These are phyloP conservation scores for Cnidoscolus chayamansa DNA, from an alignment of 441 rosid genomes.

Conservation along the genomic window DNA sequence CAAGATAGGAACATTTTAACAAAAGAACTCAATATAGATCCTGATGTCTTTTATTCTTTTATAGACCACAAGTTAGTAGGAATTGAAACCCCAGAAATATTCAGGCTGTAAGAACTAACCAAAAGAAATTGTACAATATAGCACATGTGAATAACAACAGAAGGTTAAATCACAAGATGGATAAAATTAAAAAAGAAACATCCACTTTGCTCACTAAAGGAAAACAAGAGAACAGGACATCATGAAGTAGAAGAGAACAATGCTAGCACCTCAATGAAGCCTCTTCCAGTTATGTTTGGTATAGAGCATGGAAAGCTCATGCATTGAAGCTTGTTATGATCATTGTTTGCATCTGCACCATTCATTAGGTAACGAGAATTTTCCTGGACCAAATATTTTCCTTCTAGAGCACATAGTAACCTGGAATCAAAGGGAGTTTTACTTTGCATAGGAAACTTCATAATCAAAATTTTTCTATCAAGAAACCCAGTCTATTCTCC, in stretches of 20 bases:
- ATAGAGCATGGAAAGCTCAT: constrained; percentile 57
- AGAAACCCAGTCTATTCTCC: background rate
- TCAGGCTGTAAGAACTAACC: background rate
- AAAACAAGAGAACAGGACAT: background rate
- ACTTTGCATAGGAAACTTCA: constrained; percentile 8
- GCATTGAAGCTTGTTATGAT: constrained; percentile 49
- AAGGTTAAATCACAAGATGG: background rate
- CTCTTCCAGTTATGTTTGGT: constrained; percentile 60
- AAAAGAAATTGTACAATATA: background rate
- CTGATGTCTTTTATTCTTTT: background rate
- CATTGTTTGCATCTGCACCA: constrained; percentile 35
- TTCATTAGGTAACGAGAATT: constrained; percentile 33
- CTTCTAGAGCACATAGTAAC: constrained; percentile 78
- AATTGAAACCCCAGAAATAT: background rate
- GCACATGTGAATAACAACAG: background rate
- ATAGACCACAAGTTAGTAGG: background rate
- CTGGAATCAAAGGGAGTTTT: constrained; percentile 37
- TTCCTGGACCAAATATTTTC: constrained; percentile 65
- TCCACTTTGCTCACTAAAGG: background rate
- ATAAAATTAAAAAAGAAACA: background rate
- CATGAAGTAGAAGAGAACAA: constrained; percentile 12
- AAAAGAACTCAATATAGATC: background rate
- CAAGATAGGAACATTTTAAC: background rate
- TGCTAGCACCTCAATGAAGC: constrained; percentile 72
- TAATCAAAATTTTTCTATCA: background rate